Evolutionary conservation across 2,329 filamentous ascomycete genomes (phyloP).

Genomic region (Diaporthe batatas): DNA sequence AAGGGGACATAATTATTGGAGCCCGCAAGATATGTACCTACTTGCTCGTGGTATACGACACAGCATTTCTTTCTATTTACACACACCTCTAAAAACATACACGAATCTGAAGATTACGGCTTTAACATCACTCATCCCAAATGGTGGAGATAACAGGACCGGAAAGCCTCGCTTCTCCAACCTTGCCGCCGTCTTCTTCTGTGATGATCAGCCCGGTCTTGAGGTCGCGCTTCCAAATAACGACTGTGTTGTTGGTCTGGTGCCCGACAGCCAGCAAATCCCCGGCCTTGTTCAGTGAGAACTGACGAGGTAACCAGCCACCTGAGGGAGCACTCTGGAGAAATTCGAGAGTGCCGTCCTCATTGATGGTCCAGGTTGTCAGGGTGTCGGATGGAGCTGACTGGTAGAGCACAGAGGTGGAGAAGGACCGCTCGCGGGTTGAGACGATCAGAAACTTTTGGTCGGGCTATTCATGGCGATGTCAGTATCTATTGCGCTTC

Average conservation of each 20-base stretch:
- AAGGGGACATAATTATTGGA: neutral
- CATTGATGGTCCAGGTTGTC: conserved; percentile 68
- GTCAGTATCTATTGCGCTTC: neutral
- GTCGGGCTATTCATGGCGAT: conserved; percentile 51
- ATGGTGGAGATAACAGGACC: conserved; percentile 44
- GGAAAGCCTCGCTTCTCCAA: conserved; percentile 41
- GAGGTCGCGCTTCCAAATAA: conserved; percentile 71
- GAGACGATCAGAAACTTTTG: conserved; percentile 75
- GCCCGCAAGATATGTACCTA: neutral
- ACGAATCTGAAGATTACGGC: neutral
- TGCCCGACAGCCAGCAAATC: conserved; percentile 75
- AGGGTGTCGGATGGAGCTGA: conserved; percentile 70
- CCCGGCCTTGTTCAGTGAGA: conserved; percentile 75
- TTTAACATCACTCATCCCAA: conserved; percentile 41
- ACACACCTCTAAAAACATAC: neutral
- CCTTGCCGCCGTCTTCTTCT: conserved; percentile 44
- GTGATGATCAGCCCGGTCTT: conserved; percentile 66
- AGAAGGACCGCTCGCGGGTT: conserved; percentile 72
- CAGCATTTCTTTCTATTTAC: neutral
- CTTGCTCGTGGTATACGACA: neutral
- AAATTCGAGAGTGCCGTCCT: conserved; percentile 67
- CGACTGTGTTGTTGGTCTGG: conserved; percentile 72
- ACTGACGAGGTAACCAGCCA: conserved; percentile 75
- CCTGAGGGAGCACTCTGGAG: conserved; percentile 72
- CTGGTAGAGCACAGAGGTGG: conserved; percentile 53